A percentile compares a stretch with the other conserved stretches of the same genome.
These are phyloP conservation scores for Amniculicola lignicola DNA, from an alignment of 495 filamentous ascomycete genomes.

Conservation along the genomic window DNA sequence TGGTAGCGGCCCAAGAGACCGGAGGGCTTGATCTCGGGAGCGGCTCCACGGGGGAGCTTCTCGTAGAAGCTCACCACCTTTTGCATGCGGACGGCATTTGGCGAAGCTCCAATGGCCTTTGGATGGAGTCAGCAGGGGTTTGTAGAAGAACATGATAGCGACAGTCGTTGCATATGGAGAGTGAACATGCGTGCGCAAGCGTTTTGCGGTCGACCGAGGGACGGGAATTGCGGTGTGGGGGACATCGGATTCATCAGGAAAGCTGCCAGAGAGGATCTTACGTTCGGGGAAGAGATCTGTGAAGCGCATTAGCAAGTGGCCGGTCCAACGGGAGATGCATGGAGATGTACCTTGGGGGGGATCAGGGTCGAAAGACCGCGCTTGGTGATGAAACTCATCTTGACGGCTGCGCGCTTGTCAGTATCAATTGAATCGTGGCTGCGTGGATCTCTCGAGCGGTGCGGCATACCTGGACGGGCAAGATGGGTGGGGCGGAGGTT, in stretches of 20 bases:
- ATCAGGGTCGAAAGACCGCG: slow-evolving; percentile 96
- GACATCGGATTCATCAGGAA: slow-evolving; percentile 21
- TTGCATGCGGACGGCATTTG: slow-evolving; percentile 94
- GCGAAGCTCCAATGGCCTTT: slow-evolving; percentile 84
- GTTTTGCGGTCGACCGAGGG: slow-evolving; percentile 26
- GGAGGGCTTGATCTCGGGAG: slow-evolving; percentile 72
- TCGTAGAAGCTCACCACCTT: slow-evolving; percentile 97
- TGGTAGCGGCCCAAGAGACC: slow-evolving; percentile 86
- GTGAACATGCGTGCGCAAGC: neutral
- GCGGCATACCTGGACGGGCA: slow-evolving; percentile 24
- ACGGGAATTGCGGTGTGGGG: neutral
- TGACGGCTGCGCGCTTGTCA: slow-evolving; percentile 45
- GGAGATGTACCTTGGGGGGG: slow-evolving; percentile 80
- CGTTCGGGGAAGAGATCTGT: slow-evolving; percentile 86
- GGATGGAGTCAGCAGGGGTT: slow-evolving; percentile 18
- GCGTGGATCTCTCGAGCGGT: neutral
- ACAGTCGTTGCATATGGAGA: no score
- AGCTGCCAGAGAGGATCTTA: slow-evolving; percentile 52
- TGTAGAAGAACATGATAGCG: no score
- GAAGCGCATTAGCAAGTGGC: slow-evolving; percentile 33
- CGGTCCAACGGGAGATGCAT: slow-evolving; percentile 3
- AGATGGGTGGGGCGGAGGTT: slow-evolving; percentile 25
- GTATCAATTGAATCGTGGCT: slow-evolving; percentile 16
- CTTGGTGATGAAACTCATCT: slow-evolving; percentile 86
- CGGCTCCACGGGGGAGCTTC: slow-evolving; percentile 86